Evolutionary conservation across 1,284 basidiomycete species (phyloP), one percentile per base, ranked within the genome.

Genomic region (Cystobasidiaceae sp.): DNA sequence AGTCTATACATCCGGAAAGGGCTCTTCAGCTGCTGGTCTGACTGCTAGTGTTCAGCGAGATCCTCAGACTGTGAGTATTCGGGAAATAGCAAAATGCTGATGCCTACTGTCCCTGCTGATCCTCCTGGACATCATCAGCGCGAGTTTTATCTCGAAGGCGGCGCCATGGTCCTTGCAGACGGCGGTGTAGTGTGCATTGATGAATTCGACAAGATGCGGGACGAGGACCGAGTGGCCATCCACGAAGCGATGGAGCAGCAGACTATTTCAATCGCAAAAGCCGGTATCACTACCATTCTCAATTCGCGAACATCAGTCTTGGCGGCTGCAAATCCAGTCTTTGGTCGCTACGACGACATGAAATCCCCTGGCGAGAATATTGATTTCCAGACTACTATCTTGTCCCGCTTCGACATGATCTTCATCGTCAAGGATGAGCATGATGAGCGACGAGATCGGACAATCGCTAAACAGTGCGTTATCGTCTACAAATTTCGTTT

Each of bases 181-280:
- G 93, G 91, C 3, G 96, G 96, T 28, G 93, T 98, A 15, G 96
- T 98, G 21, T 98, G 96, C 76, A 99, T 99, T 74, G 96, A 99
- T 75, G 96, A 99, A 77, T 99, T 99, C 74, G 96, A 98, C 81
- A 99, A 99, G 82, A 99, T 98, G 96, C 83, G 94, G 28, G 96
- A 98, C 75, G 94, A 97, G 77, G 96, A 98, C 75, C 86, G 96
- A 67, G 96, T 98, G 1, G 96, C 96, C 0, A 98, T 98, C 68
- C 96, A 98, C 79, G 96, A 98, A 79, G 96, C 94, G 17, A 99
- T 99, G 94, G 94, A 99, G 75, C 94, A 99, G 76, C 94, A 99
- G 77, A 99, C 94, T 0, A 98, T 99, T 72, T 98, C 96, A 2
- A 97, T 99, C 71, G 94, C 94, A 34, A 99, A 99, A 78, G 96